Evolutionary conservation across 495 filamentous ascomycete genomes (phyloP).

Genomic region (Acidiella bohemica): DNA sequence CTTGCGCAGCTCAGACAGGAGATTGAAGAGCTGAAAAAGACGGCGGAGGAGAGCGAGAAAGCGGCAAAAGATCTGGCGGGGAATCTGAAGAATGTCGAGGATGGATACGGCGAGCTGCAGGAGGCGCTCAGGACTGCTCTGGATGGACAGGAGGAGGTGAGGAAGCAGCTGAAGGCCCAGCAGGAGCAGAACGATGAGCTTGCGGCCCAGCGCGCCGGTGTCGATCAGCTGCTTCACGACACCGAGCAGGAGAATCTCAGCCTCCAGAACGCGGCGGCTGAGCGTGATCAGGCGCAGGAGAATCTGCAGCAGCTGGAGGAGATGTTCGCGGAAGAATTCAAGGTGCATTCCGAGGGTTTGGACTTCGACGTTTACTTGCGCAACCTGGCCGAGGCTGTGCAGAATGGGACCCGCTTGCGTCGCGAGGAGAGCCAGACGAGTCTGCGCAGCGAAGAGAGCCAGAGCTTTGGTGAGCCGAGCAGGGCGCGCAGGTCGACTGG

Average conservation of each 20-base stretch:
- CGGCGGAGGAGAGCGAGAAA: no score
- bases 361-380: slow-evolving; percentile 1
- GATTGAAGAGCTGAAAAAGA: no score
- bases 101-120: neutral
- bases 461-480: neutral
- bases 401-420: neutral
- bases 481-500: neutral
- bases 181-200: neutral
- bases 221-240: neutral
- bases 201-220: neutral
- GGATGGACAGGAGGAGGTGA: neutral
- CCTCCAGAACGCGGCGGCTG: neutral
- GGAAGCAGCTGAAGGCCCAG: neutral
- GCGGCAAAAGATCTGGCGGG: neutral
- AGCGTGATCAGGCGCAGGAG: slow-evolving; percentile 1
- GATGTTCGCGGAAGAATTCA: slow-evolving; percentile 1
- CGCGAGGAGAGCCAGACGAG: slow-evolving; percentile 1
- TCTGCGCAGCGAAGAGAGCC: neutral
- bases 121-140: neutral
- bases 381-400: neutral
- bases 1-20: no score
- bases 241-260: neutral
- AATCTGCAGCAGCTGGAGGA: neutral
- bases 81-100: neutral
- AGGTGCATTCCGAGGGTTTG: neutral